These are phyloP conservation scores for Talaromyces borbonicus DNA, from an alignment of 495 filamentous ascomycete genomes.

Conservation along the genomic window DNA sequence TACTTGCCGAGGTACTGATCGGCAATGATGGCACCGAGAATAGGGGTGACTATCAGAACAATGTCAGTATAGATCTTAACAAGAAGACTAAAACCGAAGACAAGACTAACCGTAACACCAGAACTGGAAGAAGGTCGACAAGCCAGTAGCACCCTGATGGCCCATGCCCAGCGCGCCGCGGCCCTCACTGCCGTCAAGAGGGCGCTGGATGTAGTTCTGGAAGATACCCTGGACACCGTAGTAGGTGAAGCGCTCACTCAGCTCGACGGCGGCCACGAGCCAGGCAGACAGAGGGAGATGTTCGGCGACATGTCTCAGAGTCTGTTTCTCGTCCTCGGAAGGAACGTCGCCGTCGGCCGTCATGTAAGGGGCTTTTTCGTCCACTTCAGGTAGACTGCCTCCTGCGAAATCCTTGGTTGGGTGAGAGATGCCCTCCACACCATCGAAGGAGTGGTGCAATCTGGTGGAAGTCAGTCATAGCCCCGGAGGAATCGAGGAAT, in stretches of 20 bases:
- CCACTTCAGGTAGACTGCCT: conserved; percentile 10
- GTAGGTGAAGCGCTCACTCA: conserved; percentile 61
- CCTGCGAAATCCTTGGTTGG: conserved; percentile 3
- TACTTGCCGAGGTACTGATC: conserved; percentile 61
- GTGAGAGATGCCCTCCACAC: conserved; percentile 17
- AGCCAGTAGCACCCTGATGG: conserved; percentile 45
- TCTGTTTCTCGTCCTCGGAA: conserved; percentile 41
- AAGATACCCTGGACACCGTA: conserved; percentile 47
- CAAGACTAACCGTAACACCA: conserved; percentile 41
- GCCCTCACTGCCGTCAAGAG: conserved; percentile 34
- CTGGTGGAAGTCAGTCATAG: conserved; percentile 9
- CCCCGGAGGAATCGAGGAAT: not conserved
- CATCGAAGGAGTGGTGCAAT: conserved; percentile 15
- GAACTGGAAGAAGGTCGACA: conserved; percentile 54
- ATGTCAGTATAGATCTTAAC: conserved; percentile 3
- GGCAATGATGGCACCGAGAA: conserved; percentile 49
- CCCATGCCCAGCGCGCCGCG: conserved; percentile 47
- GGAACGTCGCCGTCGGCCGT: conserved; percentile 43
- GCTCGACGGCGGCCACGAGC: conserved; percentile 51
- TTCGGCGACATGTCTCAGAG: conserved; percentile 44
- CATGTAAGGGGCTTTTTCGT: conserved; percentile 22
- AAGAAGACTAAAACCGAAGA: too few relatives aligned
- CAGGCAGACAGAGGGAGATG: conserved; percentile 47
- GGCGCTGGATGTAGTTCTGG: conserved; percentile 50
- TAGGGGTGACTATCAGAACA: conserved; percentile 34